These are phyloP conservation scores for Lithospermum erythrorhizon DNA, from an alignment of 257 asterid genomes.

Conservation along the genomic window DNA sequence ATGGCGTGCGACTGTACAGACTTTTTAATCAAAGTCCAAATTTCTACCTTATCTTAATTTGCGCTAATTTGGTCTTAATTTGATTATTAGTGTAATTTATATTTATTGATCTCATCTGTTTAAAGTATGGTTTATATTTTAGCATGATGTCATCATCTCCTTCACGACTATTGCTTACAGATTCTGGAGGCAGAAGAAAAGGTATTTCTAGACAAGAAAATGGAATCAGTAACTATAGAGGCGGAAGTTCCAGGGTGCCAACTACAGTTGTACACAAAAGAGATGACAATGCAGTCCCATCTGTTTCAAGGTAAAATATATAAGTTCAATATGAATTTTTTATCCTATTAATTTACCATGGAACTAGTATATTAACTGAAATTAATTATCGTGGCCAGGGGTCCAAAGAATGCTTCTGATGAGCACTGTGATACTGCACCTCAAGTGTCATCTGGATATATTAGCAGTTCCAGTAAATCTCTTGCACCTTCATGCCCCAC, in stretches of 20 bases:
- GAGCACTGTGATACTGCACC: constrained; percentile 14
- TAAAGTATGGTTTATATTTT: not conserved
- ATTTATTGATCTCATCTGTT: not conserved
- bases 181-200: constrained; percentile 25
- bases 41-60: not conserved
- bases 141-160: not conserved
- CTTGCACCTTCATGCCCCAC: constrained; percentile 8
- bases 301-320: constrained; percentile 19
- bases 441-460: constrained; percentile 11
- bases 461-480: constrained; percentile 8
- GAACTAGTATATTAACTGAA: constrained; percentile 13
- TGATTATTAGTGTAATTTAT: no score
- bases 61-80: no score
- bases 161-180: constrained; percentile 15
- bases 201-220: constrained; percentile 17
- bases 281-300: constrained; percentile 12
- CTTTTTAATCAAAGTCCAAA: not conserved
- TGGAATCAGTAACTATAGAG: constrained; percentile 15
- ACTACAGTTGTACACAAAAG: constrained; percentile 19
- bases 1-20: not conserved
- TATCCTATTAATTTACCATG: not conserved
- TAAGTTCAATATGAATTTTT: not conserved
- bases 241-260: constrained; percentile 17
- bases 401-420: constrained; percentile 7
- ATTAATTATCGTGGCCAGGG: constrained; percentile 15